A percentile compares a stretch with the other conserved stretches of the same genome.
These are phyloP conservation scores for Colletotrichum scovillei DNA, from an alignment of 2,329 filamentous ascomycete genomes.

Conservation along the genomic window DNA sequence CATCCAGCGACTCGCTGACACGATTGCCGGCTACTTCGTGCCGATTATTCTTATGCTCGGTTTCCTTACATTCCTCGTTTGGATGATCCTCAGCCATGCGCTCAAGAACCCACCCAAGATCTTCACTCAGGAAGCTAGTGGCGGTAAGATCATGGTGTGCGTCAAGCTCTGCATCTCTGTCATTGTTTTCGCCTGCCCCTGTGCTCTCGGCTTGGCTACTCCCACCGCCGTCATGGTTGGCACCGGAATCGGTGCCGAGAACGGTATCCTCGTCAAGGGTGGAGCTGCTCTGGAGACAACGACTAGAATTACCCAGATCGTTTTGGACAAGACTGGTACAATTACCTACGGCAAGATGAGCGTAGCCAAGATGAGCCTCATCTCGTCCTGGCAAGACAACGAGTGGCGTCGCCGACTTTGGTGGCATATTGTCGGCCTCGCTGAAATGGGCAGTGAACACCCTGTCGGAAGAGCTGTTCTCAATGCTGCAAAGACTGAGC, in stretches of 20 bases:
- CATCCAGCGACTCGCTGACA: constrained; percentile 93
- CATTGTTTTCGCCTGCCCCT: constrained; percentile 97
- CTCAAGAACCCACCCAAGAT: constrained; percentile 87
- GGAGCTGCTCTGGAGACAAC: constrained; percentile 91
- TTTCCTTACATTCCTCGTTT: constrained; percentile 84
- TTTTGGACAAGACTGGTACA: constrained; percentile 96
- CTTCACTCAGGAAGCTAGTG: constrained; percentile 82
- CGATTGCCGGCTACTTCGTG: constrained; percentile 92
- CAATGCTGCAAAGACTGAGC: constrained; percentile 77
- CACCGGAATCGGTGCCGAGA: constrained; percentile 94
- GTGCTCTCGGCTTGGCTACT: constrained; percentile 93
- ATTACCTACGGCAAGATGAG: constrained; percentile 96
- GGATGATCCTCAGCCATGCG: constrained; percentile 95
- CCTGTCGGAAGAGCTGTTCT: constrained; percentile 93
- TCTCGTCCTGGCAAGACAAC: constrained; percentile 75
- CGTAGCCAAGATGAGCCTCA: constrained; percentile 78
- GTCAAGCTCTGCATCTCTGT: constrained; percentile 98
- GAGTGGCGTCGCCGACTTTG: constrained; percentile 80
- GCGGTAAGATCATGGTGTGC: constrained; percentile 95
- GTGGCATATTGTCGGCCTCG: constrained; percentile 97
- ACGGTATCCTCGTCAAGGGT: constrained; percentile 98
- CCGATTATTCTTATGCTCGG: constrained; percentile 89
- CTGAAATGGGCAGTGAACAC: constrained; percentile 95
- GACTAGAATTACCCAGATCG: constrained; percentile 88
- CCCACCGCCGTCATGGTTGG: constrained; percentile 99